Base-by-base conservation (phyloP, 2,329 filamentous ascomycete species). In the Epichloe amarillans region DNA sequence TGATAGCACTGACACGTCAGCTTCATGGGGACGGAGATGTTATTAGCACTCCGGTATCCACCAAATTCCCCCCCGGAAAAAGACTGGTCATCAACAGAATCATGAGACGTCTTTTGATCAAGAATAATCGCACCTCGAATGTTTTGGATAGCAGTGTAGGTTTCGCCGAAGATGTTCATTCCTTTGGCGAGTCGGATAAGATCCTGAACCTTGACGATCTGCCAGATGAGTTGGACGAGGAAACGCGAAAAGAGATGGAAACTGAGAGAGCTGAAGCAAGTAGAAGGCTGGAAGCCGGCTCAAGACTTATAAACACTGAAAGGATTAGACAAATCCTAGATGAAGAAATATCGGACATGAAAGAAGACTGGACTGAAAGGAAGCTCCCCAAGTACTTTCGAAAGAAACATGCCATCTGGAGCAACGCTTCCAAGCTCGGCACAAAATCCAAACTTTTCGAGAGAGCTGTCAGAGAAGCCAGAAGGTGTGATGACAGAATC, bases 331-430 rank as follows among this genome's bases (percentile, higher is more conserved):
- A 62, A 0, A 64, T 78, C 12, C 71, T 91, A 36, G 67, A 80
- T 30, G 63, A 75, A 17, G 73, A 69, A 26, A 73, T 86, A 11
- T 59, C 68, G 6, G 64, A 70, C 1, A 72, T 79, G 52, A 70
- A 72, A 46, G 60, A 66, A 3, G 62, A 65, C 4, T 91, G 86
- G 85, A 64, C 66, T n/a, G 62, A 70, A n/a, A 69, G 66, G 1
- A 81, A 80, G 55, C 69, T 79, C 6, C 76, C 79, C 0, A 76
- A 70, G 49, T 68, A 78, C 14, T 67, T 79, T 51, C 63, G 62
- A 5, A 80, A 73, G 52, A 84, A 84, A 0, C 75, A 78, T 59
- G 64, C 61, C 3, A 56, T 84, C 2, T 94, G 87, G 88, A 67
- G 62, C 3, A 56, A 72, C 39, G 78, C 78, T 33, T 77, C 72